Evolutionary conservation across 768 basidiomycete species (phyloP).

Genomic region (Xerocomus brunneocitrinus): DNA sequence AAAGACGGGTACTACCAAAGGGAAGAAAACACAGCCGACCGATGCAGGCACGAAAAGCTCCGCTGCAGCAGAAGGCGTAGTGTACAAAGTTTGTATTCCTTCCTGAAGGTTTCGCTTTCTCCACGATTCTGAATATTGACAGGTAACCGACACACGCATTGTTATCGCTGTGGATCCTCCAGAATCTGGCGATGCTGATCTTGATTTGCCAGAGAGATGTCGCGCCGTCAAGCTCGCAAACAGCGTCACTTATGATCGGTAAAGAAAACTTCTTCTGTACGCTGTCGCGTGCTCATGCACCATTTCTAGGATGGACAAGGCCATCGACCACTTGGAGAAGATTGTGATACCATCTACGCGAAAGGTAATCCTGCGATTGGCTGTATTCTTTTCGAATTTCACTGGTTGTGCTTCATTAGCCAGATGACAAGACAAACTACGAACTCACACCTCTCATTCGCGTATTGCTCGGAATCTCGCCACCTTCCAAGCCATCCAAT

Average conservation of each 20-base stretch:
- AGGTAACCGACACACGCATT: constrained; percentile 81
- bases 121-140: not conserved
- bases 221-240: constrained; percentile 87
- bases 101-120: not conserved
- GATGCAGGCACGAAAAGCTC: constrained; percentile 36
- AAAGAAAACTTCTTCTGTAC: not conserved
- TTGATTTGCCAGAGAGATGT: constrained; percentile 82
- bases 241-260: constrained; percentile 88
- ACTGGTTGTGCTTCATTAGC: constrained; percentile 13
- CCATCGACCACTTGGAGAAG: constrained; percentile 62
- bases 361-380: constrained; percentile 13
- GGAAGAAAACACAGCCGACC: constrained; percentile 37
- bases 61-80: constrained; percentile 66
- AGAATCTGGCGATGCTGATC: constrained; percentile 55
- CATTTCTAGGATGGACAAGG: constrained; percentile 76
- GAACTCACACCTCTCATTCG: constrained; percentile 51
- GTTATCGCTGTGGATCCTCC: constrained; percentile 72
- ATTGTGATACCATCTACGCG: constrained; percentile 28
- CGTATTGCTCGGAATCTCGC: constrained; percentile 66
- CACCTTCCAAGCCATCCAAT: constrained; percentile 38
- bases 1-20: constrained; percentile 44
- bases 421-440: constrained; percentile 40
- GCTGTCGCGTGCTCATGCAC: not conserved
- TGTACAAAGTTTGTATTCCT: constrained; percentile 61
- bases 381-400: not conserved